phyloP scores from a whole-genome alignment of 768 basidiomycete genomes.

The Mycena haematopus region DNA sequence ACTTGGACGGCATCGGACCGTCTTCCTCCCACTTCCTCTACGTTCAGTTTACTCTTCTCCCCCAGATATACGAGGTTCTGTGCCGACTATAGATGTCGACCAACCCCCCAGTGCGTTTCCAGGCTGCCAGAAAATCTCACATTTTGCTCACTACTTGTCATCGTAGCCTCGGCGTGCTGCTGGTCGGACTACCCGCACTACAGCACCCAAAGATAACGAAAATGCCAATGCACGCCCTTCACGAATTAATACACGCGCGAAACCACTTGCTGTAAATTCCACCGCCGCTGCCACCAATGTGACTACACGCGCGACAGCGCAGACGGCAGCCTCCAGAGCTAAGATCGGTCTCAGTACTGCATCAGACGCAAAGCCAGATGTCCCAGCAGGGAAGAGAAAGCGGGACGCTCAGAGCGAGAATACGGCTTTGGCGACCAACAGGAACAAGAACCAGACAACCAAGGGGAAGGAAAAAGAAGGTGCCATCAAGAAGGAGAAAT shows the following conservation, averaged over 20 bases:
- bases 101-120: conserved; percentile 19
- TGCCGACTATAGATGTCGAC: conserved; percentile 27
- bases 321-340: conserved; percentile 60
- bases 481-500: conserved; percentile 52
- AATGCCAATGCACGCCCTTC: conserved; percentile 72
- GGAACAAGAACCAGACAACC: conserved; percentile 46
- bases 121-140: neutral
- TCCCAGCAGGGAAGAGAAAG: conserved; percentile 18
- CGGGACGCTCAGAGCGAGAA: conserved; percentile 25
- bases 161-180: conserved; percentile 58
- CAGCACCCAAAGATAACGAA: conserved; percentile 67
- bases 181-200: conserved; percentile 59
- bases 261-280: conserved; percentile 53
- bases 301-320: conserved; percentile 50
- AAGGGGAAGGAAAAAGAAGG: conserved; percentile 69
- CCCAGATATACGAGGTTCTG: conserved; percentile 4
- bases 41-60: conserved; percentile 15
- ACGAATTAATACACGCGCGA: conserved; percentile 65
- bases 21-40: conserved; percentile 11
- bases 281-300: conserved; percentile 41
- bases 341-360: conserved; percentile 49
- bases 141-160: neutral
- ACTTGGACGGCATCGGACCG: neutral
- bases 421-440: conserved; percentile 54
- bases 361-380: conserved; percentile 42